A percentile compares a stretch with the other conserved stretches of the same genome.
phyloP scores from a whole-genome alignment of 2,329 filamentous ascomycete genomes.

The Biscogniauxia mediterranea region DNA sequence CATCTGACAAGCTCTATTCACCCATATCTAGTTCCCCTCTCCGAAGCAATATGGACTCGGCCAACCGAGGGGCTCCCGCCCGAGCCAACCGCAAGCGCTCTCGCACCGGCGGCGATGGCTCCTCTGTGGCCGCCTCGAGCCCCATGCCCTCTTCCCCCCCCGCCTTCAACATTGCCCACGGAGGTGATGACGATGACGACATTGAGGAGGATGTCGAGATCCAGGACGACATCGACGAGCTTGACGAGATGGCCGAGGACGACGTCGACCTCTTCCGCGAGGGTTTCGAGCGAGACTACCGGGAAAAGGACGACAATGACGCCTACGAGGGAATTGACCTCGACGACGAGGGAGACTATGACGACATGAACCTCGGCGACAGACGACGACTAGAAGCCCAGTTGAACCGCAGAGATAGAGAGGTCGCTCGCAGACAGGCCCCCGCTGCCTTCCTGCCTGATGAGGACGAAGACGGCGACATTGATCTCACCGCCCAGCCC shows the following conservation, averaged over 20 bases:
- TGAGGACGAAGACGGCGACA: conserved; percentile 80
- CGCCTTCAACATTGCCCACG: conserved; percentile 62
- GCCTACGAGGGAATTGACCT: conserved; percentile 68
- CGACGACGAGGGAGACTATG: conserved; percentile 76
- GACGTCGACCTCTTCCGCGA: conserved; percentile 76
- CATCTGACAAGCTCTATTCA: not conserved
- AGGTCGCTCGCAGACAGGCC: conserved; percentile 65
- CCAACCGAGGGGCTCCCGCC: conserved; percentile 67
- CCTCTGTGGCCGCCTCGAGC: conserved; percentile 55
- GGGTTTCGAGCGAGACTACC: conserved; percentile 71
- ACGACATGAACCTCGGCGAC: conserved; percentile 63
- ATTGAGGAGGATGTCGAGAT: conserved; percentile 69
- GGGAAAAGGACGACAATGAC: conserved; percentile 64
- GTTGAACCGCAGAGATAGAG: conserved; percentile 70
- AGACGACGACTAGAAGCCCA: conserved; percentile 70
- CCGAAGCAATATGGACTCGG: conserved; percentile 75
- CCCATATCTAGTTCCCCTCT: conserved; percentile 69
- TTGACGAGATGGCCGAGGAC: conserved; percentile 80
- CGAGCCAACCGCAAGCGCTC: conserved; percentile 55
- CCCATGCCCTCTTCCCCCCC: conserved; percentile 67
- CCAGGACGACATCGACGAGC: conserved; percentile 71
- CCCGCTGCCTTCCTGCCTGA: conserved; percentile 73
- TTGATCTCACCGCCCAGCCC: conserved; percentile 83
- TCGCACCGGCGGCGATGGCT: conserved; percentile 49
- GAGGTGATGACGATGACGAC: conserved; percentile 69